A percentile compares a stretch with the other conserved stretches of the same genome.
Conservation (phyloP, 345 rosid genomes). For the Eucalyptus marginata region DNA sequence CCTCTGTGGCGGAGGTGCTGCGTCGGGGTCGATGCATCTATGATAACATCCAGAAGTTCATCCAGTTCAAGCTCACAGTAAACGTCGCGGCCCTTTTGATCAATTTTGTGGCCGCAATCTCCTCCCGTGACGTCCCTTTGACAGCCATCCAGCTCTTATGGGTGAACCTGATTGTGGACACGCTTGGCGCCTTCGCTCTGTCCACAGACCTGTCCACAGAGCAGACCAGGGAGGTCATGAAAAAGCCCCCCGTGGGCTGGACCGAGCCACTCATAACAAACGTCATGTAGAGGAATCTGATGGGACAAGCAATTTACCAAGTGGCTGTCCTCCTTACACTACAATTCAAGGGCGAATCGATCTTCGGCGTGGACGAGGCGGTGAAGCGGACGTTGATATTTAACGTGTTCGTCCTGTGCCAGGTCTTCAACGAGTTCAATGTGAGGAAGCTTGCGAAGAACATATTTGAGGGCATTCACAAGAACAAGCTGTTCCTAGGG, state of each 20-base stretch:
- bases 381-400: background rate
- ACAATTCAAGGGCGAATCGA: background rate
- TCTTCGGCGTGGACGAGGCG: background rate
- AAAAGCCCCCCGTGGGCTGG: slow-evolving; percentile 47
- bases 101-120: background rate
- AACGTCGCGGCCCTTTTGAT: background rate
- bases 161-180: slow-evolving; percentile 80
- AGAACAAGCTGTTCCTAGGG: background rate
- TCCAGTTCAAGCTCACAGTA: background rate
- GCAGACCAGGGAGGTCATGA: slow-evolving; percentile 37
- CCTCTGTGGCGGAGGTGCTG: background rate
- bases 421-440: background rate
- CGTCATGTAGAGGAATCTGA: slow-evolving; percentile 69
- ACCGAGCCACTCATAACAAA: slow-evolving; percentile 63
- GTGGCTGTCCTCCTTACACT: background rate
- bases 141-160: slow-evolving; percentile 2
- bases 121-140: background rate
- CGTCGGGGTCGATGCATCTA: background rate
- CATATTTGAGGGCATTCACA: background rate
- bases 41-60: background rate
- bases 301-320: slow-evolving; percentile 60
- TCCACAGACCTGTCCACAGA: slow-evolving; percentile 52
- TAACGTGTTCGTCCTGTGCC: background rate
- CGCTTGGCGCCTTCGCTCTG: slow-evolving; percentile 63
- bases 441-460: background rate